Base-by-base conservation (phyloP, 2,329 filamentous ascomycete species). In the Cordyceps militaris region DNA sequence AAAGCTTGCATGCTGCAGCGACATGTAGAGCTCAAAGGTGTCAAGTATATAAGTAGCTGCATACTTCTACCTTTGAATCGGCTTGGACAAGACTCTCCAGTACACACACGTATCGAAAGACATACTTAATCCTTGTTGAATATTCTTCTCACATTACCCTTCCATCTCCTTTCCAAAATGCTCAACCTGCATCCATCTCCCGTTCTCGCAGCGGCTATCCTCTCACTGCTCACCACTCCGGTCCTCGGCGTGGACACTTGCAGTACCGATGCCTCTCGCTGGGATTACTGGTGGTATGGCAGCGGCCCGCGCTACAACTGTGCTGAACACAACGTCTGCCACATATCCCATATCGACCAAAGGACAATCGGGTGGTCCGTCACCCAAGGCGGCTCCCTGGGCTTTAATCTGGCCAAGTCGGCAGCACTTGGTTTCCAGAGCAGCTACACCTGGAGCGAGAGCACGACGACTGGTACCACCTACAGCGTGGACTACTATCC, bases 381-480 rank as follows among this genome's bases (percentile, higher is more conserved):
- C 7, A 48, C 46, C 14, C 10, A 28, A 6, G 46, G 46, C 28
- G 46, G 46, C 46, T 48, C 46, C 3, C 46, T 34, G 46, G 34
- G n/a, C 46, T 48, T 28, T 10, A 28, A 34, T 14, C 26, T 48
- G n/a, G 46, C 46, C 26, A 48, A 48, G 43, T n/a, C 9, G 5
- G 24, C 26, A 10, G 46, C 46, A 16, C 26, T 48, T 8, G 46
- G 46, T 3, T 48, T 48, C 46, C n/a, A 28, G 24, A 34, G 16
- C 46, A 32, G 46, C 46, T 48, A 48, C 46, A 48, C 46, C 26
- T 48, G 46, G 46, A 48, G 28, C 28, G 46, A 48, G 46, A 48
- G 46, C 46, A 48, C 46, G 36, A 48, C 46, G n/a, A 48, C 46
- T 14, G 46, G 46, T 21, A 48, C 46, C 14, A 32, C 26, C 8